Evolutionary conservation across 805 yeast species (phyloP), one percentile per base, ranked within the genome.

Genomic region (Saccharomycopsis guyanensis): DNA sequence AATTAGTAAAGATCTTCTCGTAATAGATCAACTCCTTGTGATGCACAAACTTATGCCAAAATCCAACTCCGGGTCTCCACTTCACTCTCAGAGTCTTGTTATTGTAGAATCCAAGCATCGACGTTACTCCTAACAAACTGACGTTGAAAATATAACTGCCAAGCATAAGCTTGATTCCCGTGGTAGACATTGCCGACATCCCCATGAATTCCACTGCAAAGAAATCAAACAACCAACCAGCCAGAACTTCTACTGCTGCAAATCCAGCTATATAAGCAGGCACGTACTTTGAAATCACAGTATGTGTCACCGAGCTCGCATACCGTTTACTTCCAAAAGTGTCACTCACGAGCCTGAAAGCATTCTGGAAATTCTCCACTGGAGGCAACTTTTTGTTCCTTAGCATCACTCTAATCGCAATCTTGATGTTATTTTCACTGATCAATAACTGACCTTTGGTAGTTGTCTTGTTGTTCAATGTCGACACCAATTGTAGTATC

Each of bases 1-100:
- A 70, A 47, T 66, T 64, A 6, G 62, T 60, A 45, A 70, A 57
- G 22, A 69, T 60, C 43, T 60, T 59, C 50, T 66, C 66, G 12
- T 65, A 57, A 6, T 57, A 45, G 3, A 58, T 38, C 5, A 68
- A 51, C 48, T 68, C 72, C 8, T 61, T 60, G 7, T 57, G 55
- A 45, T 66, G 67, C 5, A 57, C 37, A 23, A 55, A 53, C 15
- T 66, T 63, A 47, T 63, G 55, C 20, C 56, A 35, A 4, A 56
- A 31, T 2, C 58, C 53, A 13, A 59, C 62, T 44, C 70, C 65
- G 4, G 59, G 58, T 35, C 73, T 45, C 72, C 70, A 67, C 36
- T 51, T 51, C 15, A 51, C 43, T 31, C 53, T 27, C 12, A 19
- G 29, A 13, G 54, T 49, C 34, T 27, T 45, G 22, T 46, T 51